Percentiles rank a stretch among this genome's conserved stretches.
These are phyloP conservation scores for Penicillium crustosum DNA, from an alignment of 2,329 filamentous ascomycete genomes.

Conservation along the genomic window DNA sequence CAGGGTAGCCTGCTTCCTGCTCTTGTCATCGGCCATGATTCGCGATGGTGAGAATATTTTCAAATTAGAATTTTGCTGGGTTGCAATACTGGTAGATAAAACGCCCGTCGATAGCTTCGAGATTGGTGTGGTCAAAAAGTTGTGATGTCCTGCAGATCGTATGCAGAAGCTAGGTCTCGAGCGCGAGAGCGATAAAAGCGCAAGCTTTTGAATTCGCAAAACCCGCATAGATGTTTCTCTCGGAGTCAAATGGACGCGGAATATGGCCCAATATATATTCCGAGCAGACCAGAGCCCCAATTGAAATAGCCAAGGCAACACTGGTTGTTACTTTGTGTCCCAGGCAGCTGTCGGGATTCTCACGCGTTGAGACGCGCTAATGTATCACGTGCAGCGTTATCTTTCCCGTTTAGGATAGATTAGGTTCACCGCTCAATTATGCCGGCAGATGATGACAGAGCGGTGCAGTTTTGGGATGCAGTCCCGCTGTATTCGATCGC, in stretches of 20 bases:
- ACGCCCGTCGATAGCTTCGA: neutral
- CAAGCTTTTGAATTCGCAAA: constrained; percentile 11
- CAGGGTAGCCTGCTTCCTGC: constrained; percentile 72
- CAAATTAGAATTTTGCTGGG: neutral
- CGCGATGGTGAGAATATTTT: neutral
- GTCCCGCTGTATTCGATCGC: constrained; percentile 9
- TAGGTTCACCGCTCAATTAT: constrained; percentile 23
- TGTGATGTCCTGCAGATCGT: neutral
- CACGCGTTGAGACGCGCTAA: constrained; percentile 10
- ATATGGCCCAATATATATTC: constrained; percentile 3
- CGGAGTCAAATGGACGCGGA: neutral
- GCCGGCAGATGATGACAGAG: constrained; percentile 27
- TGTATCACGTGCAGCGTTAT: constrained; percentile 19
- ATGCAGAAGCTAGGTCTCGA: constrained; percentile 7
- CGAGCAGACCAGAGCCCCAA: neutral
- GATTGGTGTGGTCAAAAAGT: neutral
- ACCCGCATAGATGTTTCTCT: constrained; percentile 18
- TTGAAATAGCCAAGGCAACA: constrained; percentile 5
- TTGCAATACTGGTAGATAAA: neutral
- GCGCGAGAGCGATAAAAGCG: constrained; percentile 20
- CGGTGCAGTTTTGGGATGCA: constrained; percentile 16
- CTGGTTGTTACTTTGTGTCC: neutral
- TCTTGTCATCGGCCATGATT: constrained; percentile 33
- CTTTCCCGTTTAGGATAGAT: constrained; percentile 12
- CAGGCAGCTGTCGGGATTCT: constrained; percentile 5